These are phyloP conservation scores for Mycena haematopus DNA, from an alignment of 768 basidiomycete species.

Conservation along the genomic window DNA sequence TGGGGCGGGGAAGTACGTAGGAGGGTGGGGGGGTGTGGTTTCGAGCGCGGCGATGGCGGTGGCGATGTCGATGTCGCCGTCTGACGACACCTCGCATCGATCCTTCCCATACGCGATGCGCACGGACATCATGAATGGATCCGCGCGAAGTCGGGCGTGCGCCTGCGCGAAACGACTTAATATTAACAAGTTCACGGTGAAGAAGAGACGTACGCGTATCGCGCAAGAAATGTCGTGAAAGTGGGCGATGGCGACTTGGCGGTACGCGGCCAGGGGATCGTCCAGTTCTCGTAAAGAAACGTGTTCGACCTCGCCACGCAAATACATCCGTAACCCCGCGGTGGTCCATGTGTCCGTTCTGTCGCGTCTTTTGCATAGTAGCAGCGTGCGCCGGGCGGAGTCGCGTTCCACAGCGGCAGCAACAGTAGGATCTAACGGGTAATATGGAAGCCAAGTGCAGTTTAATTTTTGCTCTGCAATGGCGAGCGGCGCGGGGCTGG, in stretches of 20 bases:
- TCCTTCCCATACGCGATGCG: constrained; percentile 8
- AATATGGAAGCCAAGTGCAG: constrained; percentile 2
- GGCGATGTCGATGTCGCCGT: background rate
- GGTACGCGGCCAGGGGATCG: no score
- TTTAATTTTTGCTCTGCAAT: background rate
- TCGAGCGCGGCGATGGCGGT: background rate
- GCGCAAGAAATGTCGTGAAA: no score
- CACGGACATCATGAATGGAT: background rate
- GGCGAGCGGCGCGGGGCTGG: background rate
- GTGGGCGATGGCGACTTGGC: no score
- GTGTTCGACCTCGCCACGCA: background rate
- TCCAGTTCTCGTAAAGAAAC: background rate
- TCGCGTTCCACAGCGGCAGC: background rate
- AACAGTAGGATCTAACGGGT: constrained; percentile 5
- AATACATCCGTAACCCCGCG: background rate
- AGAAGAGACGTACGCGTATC: background rate
- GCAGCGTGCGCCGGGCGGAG: background rate
- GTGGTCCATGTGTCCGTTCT: background rate
- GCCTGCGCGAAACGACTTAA: background rate
- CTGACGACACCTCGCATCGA: background rate
- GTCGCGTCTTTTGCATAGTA: background rate
- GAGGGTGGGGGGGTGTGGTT: background rate
- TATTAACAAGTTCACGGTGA: no score
- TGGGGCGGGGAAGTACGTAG: background rate
- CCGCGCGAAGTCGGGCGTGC: constrained; percentile 3